Base-by-base conservation (phyloP, 495 filamentous ascomycete species). In the Trichocladium antarcticum region DNA sequence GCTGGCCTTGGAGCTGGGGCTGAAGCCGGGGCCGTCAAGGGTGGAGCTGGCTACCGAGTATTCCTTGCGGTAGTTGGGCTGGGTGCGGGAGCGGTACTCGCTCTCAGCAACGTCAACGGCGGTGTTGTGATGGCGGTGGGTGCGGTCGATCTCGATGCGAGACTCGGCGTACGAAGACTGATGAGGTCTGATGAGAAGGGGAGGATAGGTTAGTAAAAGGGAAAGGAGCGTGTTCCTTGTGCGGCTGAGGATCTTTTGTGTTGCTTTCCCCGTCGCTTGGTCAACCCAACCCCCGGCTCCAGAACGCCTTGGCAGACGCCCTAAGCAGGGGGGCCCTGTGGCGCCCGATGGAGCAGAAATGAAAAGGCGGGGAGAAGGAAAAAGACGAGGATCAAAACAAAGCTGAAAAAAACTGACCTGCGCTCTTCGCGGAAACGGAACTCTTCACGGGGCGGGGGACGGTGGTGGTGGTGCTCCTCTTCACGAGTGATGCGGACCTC, bases 31-130 rank as follows among this genome's bases (percentile, higher is more conserved):
- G 19, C 59, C 61, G 67, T 64, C 69, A 66, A 72, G 68, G 65
- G 64, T 81, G 70, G 61, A 69, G 42, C 51, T 62, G 53, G 74
- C 70, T 63, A 76, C 74, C 47, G 46, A 38, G 47, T 57, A 47
- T 62, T 81, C 74, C 58, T 77, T 75, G 59, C 74, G 74, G 75
- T 83, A 83, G 54, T 68, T 75, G 44, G 84, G 82, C 58, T 84
- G 77, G 67, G 81, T 73, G 57, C 83, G 83, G 67, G 82, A 75
- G 66, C 88, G 87, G 70, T 85, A 92, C 64, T 90, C 79, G 67
- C 80, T 79, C 73, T 94, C 89, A 63, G 83, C 83, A 54, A 84
- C 65, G 76, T 95, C 89, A 67, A 94, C 77, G 54, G 73, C 66
- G 48, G 75, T 71, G 63, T 68, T 62, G 53, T 76, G 64, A 49